Evolutionary conservation across 352 stramenopile species (phyloP), one percentile per base, ranked within the genome.

Genomic region (Poterioochromonas sp.): DNA sequence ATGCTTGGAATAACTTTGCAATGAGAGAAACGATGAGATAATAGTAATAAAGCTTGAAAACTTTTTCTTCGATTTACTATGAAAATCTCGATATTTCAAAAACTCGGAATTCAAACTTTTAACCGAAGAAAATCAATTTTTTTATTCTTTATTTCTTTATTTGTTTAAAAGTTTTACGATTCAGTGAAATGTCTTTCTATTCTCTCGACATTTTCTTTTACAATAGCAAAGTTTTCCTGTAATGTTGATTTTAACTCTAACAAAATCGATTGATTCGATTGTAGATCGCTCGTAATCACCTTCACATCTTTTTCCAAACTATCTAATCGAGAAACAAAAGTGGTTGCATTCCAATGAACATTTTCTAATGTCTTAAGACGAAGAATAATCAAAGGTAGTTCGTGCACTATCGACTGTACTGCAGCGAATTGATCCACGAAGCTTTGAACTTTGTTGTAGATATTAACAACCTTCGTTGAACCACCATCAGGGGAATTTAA

Each of bases 341-440:
- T 68, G 58, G 58, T 35, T 37, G 58, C 58, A 39, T 12, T 35
- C 58, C 58, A 68, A 35, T 68, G 58, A 68, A 35, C 29, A 35
- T 5, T 68, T 26, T 68, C 58, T 35, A 68, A 39, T 37, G 58
- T 68, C 29, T 68, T 68, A 11, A 68, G 58, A 12, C 58, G 58
- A 8, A 39, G 26, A 11, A 39, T 26, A 68, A 68, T 5, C 5
- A 35, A 8, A 5, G 58, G 58, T 39, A 68, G 34, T 29, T 68
- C 58, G 26, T 68, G 5, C 26, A 26, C 58, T 32, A 68, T 39
- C 5, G 26, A 8, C 26, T 35, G 26, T 11, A 68, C 34, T 35
- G 5, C 11, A 15, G 5, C 26, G 5, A 68, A 5, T 35, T 39
- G 58, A 40, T 35, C 58, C 5, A 39, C 58, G 29, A 68, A 35